A percentile compares a stretch with the other conserved stretches of the same genome.
These are phyloP conservation scores for Schwanniomyces sp. DNA, from an alignment of 805 yeast genomes.

Conservation along the genomic window DNA sequence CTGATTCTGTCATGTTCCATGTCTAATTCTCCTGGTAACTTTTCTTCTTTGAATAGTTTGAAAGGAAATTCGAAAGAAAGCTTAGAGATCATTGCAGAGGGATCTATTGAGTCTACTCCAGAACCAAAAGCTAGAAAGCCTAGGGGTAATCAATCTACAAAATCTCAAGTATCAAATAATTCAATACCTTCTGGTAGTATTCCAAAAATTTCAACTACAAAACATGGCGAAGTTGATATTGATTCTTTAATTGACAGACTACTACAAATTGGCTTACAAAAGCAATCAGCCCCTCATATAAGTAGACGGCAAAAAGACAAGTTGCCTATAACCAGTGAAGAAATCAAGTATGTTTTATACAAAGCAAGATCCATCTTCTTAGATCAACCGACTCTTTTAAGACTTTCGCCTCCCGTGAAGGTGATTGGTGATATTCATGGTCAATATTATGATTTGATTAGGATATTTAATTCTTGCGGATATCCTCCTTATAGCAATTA, in stretches of 20 bases:
- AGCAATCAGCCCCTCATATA: slow-evolving; percentile 26
- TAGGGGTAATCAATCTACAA: neutral
- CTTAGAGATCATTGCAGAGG: slow-evolving; percentile 33
- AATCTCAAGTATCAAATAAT: slow-evolving; percentile 5
- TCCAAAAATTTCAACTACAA: slow-evolving; percentile 1
- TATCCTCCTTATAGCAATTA: slow-evolving; percentile 59
- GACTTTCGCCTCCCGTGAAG: slow-evolving; percentile 75
- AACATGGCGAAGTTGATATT: slow-evolving; percentile 43
- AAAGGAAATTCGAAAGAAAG: slow-evolving; percentile 8
- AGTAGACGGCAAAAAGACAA: slow-evolving; percentile 36
- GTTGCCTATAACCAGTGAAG: slow-evolving; percentile 51
- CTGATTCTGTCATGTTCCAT: slow-evolving; percentile 38
- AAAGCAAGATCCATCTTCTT: slow-evolving; percentile 55
- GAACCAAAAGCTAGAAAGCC: slow-evolving; percentile 9
- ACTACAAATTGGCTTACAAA: slow-evolving; percentile 45
- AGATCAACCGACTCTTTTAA: slow-evolving; percentile 63
- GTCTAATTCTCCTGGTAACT: slow-evolving; percentile 11
- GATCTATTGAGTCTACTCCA: slow-evolving; percentile 27
- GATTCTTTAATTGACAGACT: slow-evolving; percentile 65
- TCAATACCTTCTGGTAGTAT: slow-evolving; percentile 16
- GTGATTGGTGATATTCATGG: slow-evolving; percentile 86
- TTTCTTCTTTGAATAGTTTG: neutral
- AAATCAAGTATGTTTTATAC: slow-evolving; percentile 57
- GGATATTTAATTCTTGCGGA: slow-evolving; percentile 59
- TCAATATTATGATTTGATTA: slow-evolving; percentile 52